These are phyloP conservation scores for Baorangia bicolor DNA, from an alignment of 768 basidiomycete genomes.

Conservation along the genomic window DNA sequence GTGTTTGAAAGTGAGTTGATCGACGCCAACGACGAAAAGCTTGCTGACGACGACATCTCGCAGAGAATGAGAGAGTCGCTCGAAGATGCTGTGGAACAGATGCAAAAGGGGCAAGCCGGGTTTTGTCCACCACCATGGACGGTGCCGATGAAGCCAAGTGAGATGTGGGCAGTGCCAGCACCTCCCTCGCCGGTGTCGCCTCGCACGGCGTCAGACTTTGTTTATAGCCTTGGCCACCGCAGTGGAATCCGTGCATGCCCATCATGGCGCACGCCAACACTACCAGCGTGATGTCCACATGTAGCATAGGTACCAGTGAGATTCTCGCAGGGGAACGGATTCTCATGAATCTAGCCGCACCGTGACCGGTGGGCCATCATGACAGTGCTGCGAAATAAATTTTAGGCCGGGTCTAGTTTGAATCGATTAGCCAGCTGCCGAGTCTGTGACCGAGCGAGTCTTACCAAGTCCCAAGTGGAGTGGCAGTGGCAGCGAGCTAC, in stretches of 20 bases:
- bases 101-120: neutral
- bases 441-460: neutral
- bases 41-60: conserved; percentile 1
- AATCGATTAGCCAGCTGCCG: neutral
- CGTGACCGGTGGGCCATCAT: neutral
- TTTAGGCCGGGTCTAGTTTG: neutral
- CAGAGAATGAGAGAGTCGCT: conserved; percentile 5
- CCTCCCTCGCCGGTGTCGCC: conserved; percentile 8
- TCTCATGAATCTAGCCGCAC: neutral
- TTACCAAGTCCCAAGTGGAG: conserved; percentile 2
- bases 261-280: conserved; percentile 3
- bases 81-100: neutral
- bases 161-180: neutral
- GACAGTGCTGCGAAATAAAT: neutral
- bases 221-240: conserved; percentile 1
- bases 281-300: conserved; percentile 12
- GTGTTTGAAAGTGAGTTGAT: conserved; percentile 62
- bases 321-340: neutral
- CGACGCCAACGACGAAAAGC: neutral
- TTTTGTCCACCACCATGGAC: neutral
- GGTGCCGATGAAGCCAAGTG: neutral
- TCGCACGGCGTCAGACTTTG: neutral
- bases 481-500: conserved; percentile 12
- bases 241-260: conserved; percentile 1
- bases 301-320: neutral